phyloP scores from a whole-genome alignment of 371 early-diverging fungal species.

The Circinella umbellata region DNA sequence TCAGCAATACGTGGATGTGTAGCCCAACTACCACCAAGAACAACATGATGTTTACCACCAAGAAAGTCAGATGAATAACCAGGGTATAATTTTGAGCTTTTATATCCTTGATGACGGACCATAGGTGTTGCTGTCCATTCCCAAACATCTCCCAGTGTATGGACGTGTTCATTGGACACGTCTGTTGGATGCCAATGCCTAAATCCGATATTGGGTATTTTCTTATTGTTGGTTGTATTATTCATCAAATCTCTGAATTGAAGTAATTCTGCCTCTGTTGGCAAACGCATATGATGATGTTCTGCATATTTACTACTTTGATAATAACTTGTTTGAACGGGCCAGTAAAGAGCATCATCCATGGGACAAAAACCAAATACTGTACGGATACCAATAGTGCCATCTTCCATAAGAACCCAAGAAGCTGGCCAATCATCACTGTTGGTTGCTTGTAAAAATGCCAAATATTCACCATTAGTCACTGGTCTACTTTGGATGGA shows the following conservation, averaged over 20 bases:
- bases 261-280: constrained; percentile 70
- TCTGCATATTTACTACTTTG: constrained; percentile 75
- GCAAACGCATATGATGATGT: constrained; percentile 59
- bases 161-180: constrained; percentile 42
- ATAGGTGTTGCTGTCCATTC: constrained; percentile 83
- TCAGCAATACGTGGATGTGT: constrained; percentile 81
- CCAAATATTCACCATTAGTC: constrained; percentile 77
- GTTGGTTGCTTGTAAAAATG: constrained; percentile 51
- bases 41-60: constrained; percentile 82
- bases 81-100: constrained; percentile 74
- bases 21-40: constrained; percentile 88
- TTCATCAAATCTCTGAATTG: constrained; percentile 29
- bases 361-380: constrained; percentile 68
- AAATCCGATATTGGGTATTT: constrained; percentile 61
- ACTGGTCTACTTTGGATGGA: constrained; percentile 80
- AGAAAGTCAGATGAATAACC: constrained; percentile 92
- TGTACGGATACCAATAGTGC: constrained; percentile 59
- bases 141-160: constrained; percentile 76
- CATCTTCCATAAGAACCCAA: constrained; percentile 45
- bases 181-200: constrained; percentile 64
- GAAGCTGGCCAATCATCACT: constrained; percentile 41
- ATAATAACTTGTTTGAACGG: constrained; percentile 72
- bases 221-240: constrained; percentile 18
- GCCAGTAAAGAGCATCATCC: constrained; percentile 66
- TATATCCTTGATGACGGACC: constrained; percentile 62